Percentiles rank a stretch among this genome's conserved stretches.
phyloP scores from a whole-genome alignment of 495 filamentous ascomycete species.

The Talaromyces stipitatus region DNA sequence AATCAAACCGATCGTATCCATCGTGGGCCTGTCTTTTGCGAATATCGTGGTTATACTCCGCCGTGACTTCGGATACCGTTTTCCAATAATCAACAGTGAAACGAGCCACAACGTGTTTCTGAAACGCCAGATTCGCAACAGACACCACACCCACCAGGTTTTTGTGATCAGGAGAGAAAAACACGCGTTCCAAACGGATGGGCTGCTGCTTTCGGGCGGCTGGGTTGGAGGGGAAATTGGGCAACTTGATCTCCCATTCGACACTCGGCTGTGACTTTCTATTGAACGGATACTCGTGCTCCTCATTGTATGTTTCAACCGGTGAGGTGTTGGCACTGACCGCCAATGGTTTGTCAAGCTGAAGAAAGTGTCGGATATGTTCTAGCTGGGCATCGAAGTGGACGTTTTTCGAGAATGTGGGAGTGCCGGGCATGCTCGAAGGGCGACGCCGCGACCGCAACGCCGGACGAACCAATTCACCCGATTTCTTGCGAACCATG shows the following conservation, averaged over 20 bases:
- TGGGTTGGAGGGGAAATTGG: constrained; percentile 73
- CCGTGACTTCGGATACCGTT: constrained; percentile 88
- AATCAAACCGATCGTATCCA: constrained; percentile 81
- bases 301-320: constrained; percentile 74
- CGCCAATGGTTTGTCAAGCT: constrained; percentile 85
- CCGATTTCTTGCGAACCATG: constrained; percentile 97
- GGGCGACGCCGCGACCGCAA: constrained; percentile 74
- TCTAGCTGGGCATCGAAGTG: constrained; percentile 94
- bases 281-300: constrained; percentile 79
- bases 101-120: constrained; percentile 78
- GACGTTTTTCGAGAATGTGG: constrained; percentile 88
- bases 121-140: constrained; percentile 83
- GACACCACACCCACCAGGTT: constrained; percentile 73
- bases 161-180: constrained; percentile 79
- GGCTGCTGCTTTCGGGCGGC: constrained; percentile 54
- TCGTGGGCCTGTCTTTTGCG: constrained; percentile 56
- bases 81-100: constrained; percentile 99
- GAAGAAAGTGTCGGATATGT: constrained; percentile 89
- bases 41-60: constrained; percentile 78
- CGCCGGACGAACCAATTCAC: constrained; percentile 90
- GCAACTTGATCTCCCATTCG: constrained; percentile 80
- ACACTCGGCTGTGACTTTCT: constrained; percentile 43
- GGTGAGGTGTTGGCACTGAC: constrained; percentile 96
- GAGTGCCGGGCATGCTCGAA: constrained; percentile 95
- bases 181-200: constrained; percentile 74